Evolutionary conservation across 345 rosid species (phyloP).

Genomic region (Sonneratia caseolaris): DNA sequence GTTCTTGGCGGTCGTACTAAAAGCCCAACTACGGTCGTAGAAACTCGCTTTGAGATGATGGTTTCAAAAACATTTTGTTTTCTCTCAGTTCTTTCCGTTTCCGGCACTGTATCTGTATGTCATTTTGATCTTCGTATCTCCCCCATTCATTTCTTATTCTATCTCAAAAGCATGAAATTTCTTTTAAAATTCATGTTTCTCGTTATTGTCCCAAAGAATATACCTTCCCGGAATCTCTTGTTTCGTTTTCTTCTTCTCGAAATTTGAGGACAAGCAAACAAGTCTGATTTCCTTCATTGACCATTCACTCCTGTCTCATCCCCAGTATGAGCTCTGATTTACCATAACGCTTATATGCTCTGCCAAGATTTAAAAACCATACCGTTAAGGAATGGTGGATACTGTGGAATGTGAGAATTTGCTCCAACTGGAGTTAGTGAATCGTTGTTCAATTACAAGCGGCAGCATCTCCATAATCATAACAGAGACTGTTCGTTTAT

Average conservation of each 20-base stretch:
- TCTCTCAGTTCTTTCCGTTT: background rate
- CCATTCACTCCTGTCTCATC: no score
- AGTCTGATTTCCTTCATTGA: no score
- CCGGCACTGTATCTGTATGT: background rate
- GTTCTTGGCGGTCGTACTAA: background rate
- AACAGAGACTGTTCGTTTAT: background rate
- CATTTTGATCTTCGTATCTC: background rate
- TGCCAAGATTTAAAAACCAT: background rate
- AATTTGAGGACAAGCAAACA: no score
- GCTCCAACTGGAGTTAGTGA: background rate
- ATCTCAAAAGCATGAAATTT: no score
- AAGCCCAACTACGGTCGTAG: no score
- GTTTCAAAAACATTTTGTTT: background rate
- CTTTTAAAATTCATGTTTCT: no score
- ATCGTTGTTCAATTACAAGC: background rate
- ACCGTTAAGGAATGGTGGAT: background rate
- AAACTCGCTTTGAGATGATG: no score
- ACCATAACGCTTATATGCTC: background rate
- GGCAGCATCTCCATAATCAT: background rate
- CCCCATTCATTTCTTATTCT: background rate
- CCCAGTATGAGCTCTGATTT: background rate
- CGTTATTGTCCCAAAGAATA: no score
- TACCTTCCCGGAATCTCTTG: no score
- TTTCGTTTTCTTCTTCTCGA: no score
- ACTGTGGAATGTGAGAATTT: background rate